These are phyloP conservation scores for Waltergamsia citrina DNA, from an alignment of 2,329 filamentous ascomycete genomes.

Conservation along the genomic window DNA sequence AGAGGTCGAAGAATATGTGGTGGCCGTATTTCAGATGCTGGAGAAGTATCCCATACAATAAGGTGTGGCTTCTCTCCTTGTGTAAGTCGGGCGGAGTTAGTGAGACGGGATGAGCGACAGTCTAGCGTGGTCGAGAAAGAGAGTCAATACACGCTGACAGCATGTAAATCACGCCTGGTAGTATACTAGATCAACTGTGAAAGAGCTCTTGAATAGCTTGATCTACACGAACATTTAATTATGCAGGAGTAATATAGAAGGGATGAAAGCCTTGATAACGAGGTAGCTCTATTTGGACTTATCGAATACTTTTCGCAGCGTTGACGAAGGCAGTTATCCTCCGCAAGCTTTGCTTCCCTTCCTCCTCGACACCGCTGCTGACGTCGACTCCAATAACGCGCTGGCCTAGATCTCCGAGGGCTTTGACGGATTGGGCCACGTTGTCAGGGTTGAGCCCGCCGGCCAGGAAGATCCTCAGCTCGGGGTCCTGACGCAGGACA, in stretches of 20 bases:
- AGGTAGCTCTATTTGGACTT: constrained; percentile 8
- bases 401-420: constrained; percentile 48
- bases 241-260: too few species aligned
- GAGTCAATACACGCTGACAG: too few species aligned
- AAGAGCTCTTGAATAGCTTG: too few species aligned
- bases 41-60: background rate
- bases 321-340: constrained; percentile 77
- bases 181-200: too few species aligned
- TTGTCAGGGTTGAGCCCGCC: constrained; percentile 79
- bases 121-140: too few species aligned
- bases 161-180: too few species aligned
- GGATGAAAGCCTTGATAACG: too few species aligned
- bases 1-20: too few species aligned
- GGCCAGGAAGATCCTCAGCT: constrained; percentile 71
- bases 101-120: background rate
- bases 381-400: constrained; percentile 81
- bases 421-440: constrained; percentile 55
- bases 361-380: constrained; percentile 84
- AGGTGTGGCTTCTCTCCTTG: background rate
- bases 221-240: too few species aligned
- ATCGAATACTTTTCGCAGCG: constrained; percentile 55
- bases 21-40: too few species aligned
- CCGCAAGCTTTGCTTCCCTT: constrained; percentile 68
- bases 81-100: background rate
- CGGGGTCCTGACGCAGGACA: constrained; percentile 55